Evolutionary conservation across 2,329 filamentous ascomycete genomes (phyloP).

Genomic region (Colletotrichum ledebouriae): DNA sequence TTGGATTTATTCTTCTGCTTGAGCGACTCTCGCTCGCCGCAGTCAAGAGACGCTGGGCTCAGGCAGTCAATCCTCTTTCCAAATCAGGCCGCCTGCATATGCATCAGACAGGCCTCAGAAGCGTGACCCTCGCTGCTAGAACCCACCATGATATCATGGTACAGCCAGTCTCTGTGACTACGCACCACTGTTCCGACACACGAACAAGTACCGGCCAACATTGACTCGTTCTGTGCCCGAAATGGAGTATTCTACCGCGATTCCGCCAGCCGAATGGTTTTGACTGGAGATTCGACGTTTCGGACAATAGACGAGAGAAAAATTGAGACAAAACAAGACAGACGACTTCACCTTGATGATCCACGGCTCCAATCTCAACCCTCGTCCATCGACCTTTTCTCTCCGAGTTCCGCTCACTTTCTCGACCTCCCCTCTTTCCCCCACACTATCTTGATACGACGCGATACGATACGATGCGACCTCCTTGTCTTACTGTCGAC

Average conservation of each 20-base stretch:
- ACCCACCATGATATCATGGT: slow-evolving; percentile 42
- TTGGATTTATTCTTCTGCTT: slow-evolving; percentile 7
- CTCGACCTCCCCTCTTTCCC: slow-evolving; percentile 19
- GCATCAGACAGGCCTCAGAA: slow-evolving; percentile 36
- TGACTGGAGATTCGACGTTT: slow-evolving; percentile 11
- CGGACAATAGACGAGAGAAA: neutral
- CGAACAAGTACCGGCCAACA: slow-evolving; percentile 38
- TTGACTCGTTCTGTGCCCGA: slow-evolving; percentile 32
- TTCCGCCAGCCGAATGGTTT: slow-evolving; percentile 26
- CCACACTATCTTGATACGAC: slow-evolving; percentile 36
- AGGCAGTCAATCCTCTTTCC: slow-evolving; percentile 31
- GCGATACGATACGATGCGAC: slow-evolving; percentile 31
- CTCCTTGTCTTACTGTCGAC: slow-evolving; percentile 33
- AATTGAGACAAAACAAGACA: slow-evolving; percentile 25
- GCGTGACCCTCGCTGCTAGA: slow-evolving; percentile 28
- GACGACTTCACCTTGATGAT: slow-evolving; percentile 6
- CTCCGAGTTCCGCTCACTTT: slow-evolving; percentile 26
- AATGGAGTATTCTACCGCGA: slow-evolving; percentile 27
- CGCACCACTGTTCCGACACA: slow-evolving; percentile 22
- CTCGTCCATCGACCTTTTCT: slow-evolving; percentile 2
- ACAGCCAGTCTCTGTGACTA: slow-evolving; percentile 24
- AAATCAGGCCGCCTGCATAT: slow-evolving; percentile 39
- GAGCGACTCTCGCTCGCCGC: slow-evolving; percentile 14
- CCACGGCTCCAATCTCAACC: slow-evolving; percentile 12
- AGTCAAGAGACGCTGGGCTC: slow-evolving; percentile 17